Conservation (phyloP, 768 basidiomycete species). For the Psilocybe sp. region DNA sequence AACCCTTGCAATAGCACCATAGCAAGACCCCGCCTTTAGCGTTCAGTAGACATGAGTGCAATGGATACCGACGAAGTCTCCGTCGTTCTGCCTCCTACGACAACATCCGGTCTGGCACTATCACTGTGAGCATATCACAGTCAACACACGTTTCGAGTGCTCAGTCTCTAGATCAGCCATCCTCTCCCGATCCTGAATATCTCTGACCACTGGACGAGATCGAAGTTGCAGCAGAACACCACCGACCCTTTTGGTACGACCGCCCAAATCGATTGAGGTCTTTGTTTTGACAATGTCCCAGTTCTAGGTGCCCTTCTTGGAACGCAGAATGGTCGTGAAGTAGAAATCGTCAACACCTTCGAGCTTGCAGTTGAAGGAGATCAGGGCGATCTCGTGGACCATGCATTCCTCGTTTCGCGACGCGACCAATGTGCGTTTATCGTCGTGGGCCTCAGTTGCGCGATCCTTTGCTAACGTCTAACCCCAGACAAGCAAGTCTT, state of each 20-base stretch:
- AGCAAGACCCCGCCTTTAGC: background rate
- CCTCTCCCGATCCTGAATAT: constrained; percentile 96
- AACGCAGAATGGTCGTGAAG: constrained; percentile 89
- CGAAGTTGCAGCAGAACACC: constrained; percentile 68
- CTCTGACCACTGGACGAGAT: constrained; percentile 90
- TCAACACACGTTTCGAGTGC: constrained; percentile 1
- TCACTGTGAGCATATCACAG: constrained; percentile 53
- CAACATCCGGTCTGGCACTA: constrained; percentile 70
- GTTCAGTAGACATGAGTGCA: constrained; percentile 38
- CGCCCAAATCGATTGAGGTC: constrained; percentile 1
- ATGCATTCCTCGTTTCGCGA: constrained; percentile 77
- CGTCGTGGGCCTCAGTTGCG: background rate
- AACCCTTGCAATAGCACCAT: no score
- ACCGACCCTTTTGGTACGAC: constrained; percentile 62
- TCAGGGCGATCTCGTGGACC: constrained; percentile 61
- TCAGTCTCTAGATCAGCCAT: constrained; percentile 56
- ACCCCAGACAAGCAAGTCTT: constrained; percentile 93
- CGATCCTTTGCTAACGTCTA: constrained; percentile 2
- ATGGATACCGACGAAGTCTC: constrained; percentile 82
- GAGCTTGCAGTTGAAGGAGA: constrained; percentile 72
- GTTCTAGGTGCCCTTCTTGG: constrained; percentile 93
- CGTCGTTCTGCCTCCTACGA: constrained; percentile 69
- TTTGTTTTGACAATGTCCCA: constrained; percentile 26
- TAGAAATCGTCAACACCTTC: constrained; percentile 97
- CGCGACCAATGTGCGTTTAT: constrained; percentile 74